Evolutionary conservation across 2,329 filamentous ascomycete species (phyloP).

Genomic region (Arthrobotrys megalospora): DNA sequence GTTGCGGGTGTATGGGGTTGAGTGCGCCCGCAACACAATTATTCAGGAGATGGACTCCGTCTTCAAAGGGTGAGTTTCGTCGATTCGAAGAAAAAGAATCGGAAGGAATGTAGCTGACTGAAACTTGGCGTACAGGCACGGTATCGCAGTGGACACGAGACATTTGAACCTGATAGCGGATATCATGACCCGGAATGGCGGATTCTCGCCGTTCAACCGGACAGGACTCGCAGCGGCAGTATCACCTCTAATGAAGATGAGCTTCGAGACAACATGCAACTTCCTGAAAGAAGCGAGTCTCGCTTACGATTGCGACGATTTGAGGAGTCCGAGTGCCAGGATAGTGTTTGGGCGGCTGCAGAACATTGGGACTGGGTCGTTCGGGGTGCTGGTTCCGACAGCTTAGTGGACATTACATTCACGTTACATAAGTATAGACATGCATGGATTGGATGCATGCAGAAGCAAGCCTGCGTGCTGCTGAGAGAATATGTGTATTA

Average conservation of each 20-base stretch:
- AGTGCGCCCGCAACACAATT: conserved; percentile 89
- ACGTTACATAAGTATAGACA: conserved; percentile 13
- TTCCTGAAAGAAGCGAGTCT: conserved; percentile 94
- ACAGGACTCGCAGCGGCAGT: conserved; percentile 88
- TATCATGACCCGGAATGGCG: conserved; percentile 95
- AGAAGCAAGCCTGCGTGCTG: not conserved
- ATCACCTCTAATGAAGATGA: conserved; percentile 98
- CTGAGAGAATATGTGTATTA: conserved; percentile 8
- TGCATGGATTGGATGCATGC: not conserved
- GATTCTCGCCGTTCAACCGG: conserved; percentile 91
- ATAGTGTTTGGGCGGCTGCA: conserved; percentile 89
- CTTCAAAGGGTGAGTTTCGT: conserved; percentile 74
- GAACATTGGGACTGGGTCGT: conserved; percentile 82
- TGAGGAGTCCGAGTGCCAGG: conserved; percentile 86
- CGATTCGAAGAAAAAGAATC: conserved; percentile 19
- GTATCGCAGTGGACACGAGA: conserved; percentile 89
- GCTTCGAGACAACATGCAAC: conserved; percentile 95
- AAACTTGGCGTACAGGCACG: conserved; percentile 74
- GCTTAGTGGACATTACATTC: conserved; percentile 1
- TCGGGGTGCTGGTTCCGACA: conserved; percentile 52
- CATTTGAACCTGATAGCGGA: conserved; percentile 97
- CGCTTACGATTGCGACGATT: conserved; percentile 89
- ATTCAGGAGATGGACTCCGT: conserved; percentile 87
- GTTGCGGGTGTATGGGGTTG: conserved; percentile 88
- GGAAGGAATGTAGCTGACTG: conserved; percentile 15